Percentiles rank a stretch among this genome's conserved stretches.
Evolutionary conservation across 1,139 yeast genomes (phyloP).

Genomic region (Hansenula lynferdii): DNA sequence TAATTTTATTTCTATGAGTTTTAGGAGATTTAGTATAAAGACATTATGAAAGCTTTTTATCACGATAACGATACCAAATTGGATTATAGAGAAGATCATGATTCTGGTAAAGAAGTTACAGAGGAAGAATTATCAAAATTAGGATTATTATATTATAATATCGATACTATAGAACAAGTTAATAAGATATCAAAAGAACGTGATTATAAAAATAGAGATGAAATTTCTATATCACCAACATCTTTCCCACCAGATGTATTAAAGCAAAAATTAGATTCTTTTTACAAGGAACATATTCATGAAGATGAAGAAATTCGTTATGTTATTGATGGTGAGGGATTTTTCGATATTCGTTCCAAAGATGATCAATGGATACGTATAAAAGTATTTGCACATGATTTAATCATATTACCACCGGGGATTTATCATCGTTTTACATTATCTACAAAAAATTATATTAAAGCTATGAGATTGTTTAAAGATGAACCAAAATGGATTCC

Average conservation of each 20-base stretch:
- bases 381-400: conserved; percentile 57
- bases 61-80: conserved; percentile 63
- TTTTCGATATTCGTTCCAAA: conserved; percentile 70
- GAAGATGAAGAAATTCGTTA: conserved; percentile 97
- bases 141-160: conserved; percentile 67
- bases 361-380: conserved; percentile 79
- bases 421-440: conserved; percentile 90
- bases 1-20: no score
- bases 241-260: conserved; percentile 63
- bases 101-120: conserved; percentile 58
- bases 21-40: no score
- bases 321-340: conserved; percentile 86
- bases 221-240: conserved; percentile 53
- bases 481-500: conserved; percentile 98
- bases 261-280: conserved; percentile 59
- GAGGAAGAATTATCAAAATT: conserved; percentile 44
- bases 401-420: conserved; percentile 82
- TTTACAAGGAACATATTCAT: conserved; percentile 86
- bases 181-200: conserved; percentile 65
- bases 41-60: conserved; percentile 48
- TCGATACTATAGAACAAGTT: conserved; percentile 51
- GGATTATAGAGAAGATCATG: conserved; percentile 72
- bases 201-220: conserved; percentile 76
- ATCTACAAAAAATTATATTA: conserved; percentile 54
- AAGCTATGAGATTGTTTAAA: conserved; percentile 80